Percentiles rank a stretch among this genome's conserved stretches.
These are phyloP conservation scores for Nitzschia putrida DNA, from an alignment of 108 stramenopile species.

Conservation along the genomic window DNA sequence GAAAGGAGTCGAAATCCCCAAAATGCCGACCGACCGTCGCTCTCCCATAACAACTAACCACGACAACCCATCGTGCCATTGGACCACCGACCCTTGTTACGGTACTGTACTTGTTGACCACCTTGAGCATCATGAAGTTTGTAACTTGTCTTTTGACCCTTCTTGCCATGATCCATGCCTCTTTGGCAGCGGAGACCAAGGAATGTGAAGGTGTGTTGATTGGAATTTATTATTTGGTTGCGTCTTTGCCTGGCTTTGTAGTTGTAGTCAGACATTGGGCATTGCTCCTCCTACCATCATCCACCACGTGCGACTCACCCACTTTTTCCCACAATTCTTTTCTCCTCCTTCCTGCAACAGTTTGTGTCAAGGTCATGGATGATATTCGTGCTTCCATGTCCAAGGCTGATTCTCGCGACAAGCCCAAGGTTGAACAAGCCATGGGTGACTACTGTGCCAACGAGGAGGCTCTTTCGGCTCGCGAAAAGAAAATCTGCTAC, in stretches of 20 bases:
- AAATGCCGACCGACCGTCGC: too few relatives aligned
- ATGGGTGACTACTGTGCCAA: conserved; percentile 74
- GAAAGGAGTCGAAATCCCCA: too few relatives aligned
- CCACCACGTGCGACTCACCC: too few relatives aligned
- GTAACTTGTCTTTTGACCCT: conserved; percentile 23
- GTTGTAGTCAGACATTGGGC: too few relatives aligned
- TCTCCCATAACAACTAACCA: too few relatives aligned
- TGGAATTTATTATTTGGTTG: too few relatives aligned
- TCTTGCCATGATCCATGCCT: conserved; percentile 9
- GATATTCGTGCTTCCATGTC: conserved; percentile 69
- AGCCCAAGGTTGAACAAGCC: conserved; percentile 79
- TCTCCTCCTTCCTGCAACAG: conserved; percentile 27
- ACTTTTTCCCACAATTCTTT: too few relatives aligned
- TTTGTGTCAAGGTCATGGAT: conserved; percentile 89
- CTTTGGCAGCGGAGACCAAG: conserved; percentile 29
- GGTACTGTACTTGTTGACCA: too few relatives aligned
- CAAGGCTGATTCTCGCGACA: conserved; percentile 63
- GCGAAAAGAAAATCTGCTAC: conserved; percentile 98
- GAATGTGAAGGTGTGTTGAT: conserved; percentile 44
- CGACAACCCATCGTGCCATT: too few relatives aligned
- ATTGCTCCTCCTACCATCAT: too few relatives aligned
- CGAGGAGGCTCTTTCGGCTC: conserved; percentile 43
- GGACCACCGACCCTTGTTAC: too few relatives aligned
- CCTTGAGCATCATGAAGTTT: conserved; percentile 34
- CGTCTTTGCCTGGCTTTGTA: too few relatives aligned